phyloP scores from a whole-genome alignment of 2,329 filamentous ascomycete species.

The Pleurostoma richardsiae region DNA sequence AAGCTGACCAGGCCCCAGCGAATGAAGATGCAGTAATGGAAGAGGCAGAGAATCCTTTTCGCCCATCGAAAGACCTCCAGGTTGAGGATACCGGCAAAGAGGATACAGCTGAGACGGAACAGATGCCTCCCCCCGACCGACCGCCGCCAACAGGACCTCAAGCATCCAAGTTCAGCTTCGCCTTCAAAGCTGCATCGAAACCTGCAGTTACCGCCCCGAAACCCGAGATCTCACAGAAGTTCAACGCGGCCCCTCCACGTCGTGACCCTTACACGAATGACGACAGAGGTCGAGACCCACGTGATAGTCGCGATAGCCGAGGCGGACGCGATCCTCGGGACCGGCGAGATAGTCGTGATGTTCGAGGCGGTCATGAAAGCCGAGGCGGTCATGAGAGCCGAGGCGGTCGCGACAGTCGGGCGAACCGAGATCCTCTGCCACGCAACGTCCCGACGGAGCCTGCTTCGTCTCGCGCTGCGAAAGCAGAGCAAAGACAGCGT shows the following conservation, averaged over 20 bases:
- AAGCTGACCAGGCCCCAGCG: constrained; percentile 4
- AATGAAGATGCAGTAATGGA: constrained; percentile 28
- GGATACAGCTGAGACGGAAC: constrained; percentile 37
- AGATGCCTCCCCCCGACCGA: constrained; percentile 51
- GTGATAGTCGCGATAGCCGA: constrained; percentile 11
- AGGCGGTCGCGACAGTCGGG: constrained; percentile 31
- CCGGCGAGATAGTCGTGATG: constrained; percentile 7
- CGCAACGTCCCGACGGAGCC: constrained; percentile 48
- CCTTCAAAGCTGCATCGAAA: constrained; percentile 73
- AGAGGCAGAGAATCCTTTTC: constrained; percentile 56
- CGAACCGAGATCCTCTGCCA: constrained; percentile 29
- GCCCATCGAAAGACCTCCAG: constrained; percentile 59
- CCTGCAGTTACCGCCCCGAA: constrained; percentile 52
- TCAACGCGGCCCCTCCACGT: constrained; percentile 57
- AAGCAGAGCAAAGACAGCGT: constrained; percentile 10
- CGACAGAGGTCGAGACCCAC: constrained; percentile 20
- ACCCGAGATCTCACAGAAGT: constrained; percentile 62
- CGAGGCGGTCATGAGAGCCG: constrained; percentile 20
- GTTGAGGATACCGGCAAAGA: constrained; percentile 57
- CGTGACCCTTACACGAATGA: constrained; percentile 23
- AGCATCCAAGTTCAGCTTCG: constrained; percentile 81
- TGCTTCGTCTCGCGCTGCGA: constrained; percentile 37
- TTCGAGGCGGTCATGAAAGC: background rate
- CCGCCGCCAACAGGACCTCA: constrained; percentile 49
- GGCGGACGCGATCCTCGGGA: constrained; percentile 16